Conservation (phyloP, 169 alveolate genomes). For the Perkinsus olseni region DNA sequence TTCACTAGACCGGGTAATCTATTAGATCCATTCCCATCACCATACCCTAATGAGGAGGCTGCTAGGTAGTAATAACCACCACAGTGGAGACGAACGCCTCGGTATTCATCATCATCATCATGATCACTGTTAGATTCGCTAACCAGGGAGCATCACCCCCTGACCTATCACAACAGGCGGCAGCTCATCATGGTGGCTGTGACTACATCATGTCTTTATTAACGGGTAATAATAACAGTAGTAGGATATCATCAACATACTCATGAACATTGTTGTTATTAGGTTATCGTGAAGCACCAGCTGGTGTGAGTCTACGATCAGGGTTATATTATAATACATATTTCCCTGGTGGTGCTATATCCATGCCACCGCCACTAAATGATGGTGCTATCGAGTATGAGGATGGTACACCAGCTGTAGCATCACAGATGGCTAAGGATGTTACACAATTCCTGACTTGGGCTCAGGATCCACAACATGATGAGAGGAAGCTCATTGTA, state of each 20-base stretch:
- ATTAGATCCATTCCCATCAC: slow-evolving; percentile 65
- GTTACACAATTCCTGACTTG: slow-evolving; percentile 56
- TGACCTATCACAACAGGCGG: slow-evolving; percentile 77
- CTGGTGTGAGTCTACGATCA: slow-evolving; percentile 82
- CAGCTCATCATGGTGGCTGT: slow-evolving; percentile 79
- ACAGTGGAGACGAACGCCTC: too few species aligned
- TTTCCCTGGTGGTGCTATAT: slow-evolving; percentile 87
- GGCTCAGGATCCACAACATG: slow-evolving; percentile 67
- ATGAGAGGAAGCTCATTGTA: slow-evolving; percentile 56
- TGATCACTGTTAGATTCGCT: too few species aligned
- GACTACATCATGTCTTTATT: slow-evolving; percentile 78
- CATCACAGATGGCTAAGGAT: slow-evolving; percentile 85
- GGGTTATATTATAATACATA: slow-evolving; percentile 85
- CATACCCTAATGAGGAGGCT: slow-evolving; percentile 66
- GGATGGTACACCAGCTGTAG: slow-evolving; percentile 92
- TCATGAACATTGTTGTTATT: too few species aligned
- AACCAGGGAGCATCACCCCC: slow-evolving; percentile 90
- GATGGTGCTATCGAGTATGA: slow-evolving; percentile 90
- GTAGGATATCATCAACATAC: too few species aligned
- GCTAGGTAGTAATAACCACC: too few species aligned
- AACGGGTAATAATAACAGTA: slow-evolving; percentile 43
- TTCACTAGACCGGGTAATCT: slow-evolving; percentile 55
- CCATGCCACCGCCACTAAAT: slow-evolving; percentile 90
- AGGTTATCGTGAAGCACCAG: slow-evolving; percentile 83
- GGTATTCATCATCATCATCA: too few species aligned